Conservation (phyloP, 306 rosid species). For the Aeschynomene evenia region DNA sequence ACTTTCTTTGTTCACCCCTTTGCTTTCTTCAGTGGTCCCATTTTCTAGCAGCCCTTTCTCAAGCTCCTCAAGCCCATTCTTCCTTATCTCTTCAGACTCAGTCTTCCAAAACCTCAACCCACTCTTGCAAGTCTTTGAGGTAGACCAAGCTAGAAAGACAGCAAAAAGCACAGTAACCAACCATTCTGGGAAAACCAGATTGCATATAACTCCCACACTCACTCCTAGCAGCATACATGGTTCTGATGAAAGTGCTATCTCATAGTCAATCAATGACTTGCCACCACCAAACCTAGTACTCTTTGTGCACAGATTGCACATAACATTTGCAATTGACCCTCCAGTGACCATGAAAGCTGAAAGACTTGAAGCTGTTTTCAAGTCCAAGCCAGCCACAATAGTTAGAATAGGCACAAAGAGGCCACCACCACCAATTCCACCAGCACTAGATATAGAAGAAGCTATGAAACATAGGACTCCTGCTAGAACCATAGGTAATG, state of each 20-base stretch:
- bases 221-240: conserved; percentile 89
- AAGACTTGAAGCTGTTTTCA: conserved; percentile 73
- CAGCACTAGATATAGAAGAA: conserved; percentile 80
- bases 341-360: conserved; percentile 98
- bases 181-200: conserved; percentile 89
- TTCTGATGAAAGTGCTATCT: conserved; percentile 74
- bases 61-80: conserved; percentile 31
- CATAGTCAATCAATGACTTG: conserved; percentile 64
- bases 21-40: conserved; percentile 22
- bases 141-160: conserved; percentile 80
- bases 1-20: conserved; percentile 22
- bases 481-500: conserved; percentile 47
- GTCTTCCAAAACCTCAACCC: conserved; percentile 58
- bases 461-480: conserved; percentile 67
- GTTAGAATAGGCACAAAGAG: conserved; percentile 75
- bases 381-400: conserved; percentile 70
- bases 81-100: conserved; percentile 58
- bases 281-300: conserved; percentile 51
- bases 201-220: conserved; percentile 82
- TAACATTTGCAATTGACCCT: conserved; percentile 79
- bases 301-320: conserved; percentile 44
- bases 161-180: conserved; percentile 68
- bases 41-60: conserved; percentile 39
- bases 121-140: conserved; percentile 64
- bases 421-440: conserved; percentile 91